Evolutionary conservation across 441 rosid species (phyloP), one percentile per base, ranked within the genome.

Genomic region (Rhodomyrtus psidioides): DNA sequence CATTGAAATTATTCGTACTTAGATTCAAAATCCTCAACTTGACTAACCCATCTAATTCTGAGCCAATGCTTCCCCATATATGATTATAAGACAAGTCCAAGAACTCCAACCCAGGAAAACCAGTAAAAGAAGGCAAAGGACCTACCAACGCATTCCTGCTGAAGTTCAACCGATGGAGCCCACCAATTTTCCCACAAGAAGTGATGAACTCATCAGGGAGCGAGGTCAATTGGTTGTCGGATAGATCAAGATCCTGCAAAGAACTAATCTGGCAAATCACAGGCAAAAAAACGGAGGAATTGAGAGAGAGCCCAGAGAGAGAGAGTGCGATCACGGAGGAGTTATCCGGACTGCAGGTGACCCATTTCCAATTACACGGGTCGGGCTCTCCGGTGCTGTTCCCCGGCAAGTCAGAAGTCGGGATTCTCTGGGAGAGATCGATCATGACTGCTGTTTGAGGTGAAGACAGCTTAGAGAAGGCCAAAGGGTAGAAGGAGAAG

Each of bases 301-400:
- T 88, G 87, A 94, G 82, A 82, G 83, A 91, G 57, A 91, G 87
- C 84, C 91, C 90, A 76, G 88, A 88, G 54, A 95, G 87, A 84
- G 92, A 90, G 59, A 94, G 76, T 17, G 8, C 19, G 24, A 85
- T 85, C 62, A 95, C 81, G 51, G 92, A 86, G 49, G 95, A 90
- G 30, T 26, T 86, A 81, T 85, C 58, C 24, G 81, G 17, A 55
- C 55, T 89, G 91, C 99, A 94, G 0, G 12, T 15, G 87, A 95
- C 94, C 23, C 95, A 92, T 3, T 85, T 42, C 99, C 98, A 96
- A 21, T 4, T 83, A 89, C 99, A 94, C 62, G 93, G 92, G 86
- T 91, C 85, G 16, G 88, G 90, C 84, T 91, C 85, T 49, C 3
- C 85, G 65, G 82, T 82, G 82, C 53, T 53, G 88, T 86, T 44